Percentiles rank a stretch among this genome's conserved stretches.
Conservation (phyloP, 768 basidiomycete genomes). For the Mycena galericulata region DNA sequence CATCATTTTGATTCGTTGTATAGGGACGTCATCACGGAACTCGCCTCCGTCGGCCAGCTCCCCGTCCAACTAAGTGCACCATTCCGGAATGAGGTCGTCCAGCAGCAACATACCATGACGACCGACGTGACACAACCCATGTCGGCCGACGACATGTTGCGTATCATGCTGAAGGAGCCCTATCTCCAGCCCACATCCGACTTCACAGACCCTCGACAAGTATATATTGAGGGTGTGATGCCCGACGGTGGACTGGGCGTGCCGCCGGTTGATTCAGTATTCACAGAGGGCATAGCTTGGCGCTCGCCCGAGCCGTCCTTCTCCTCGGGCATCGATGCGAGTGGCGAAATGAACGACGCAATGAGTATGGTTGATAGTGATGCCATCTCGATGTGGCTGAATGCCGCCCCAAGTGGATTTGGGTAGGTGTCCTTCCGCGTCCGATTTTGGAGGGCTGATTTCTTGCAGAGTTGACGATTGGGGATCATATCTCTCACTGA, state of each 20-base stretch:
- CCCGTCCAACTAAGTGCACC: neutral
- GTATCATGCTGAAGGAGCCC: neutral
- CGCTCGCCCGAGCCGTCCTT: no score
- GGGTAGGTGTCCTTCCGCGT: constrained; percentile 8
- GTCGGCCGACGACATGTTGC: neutral
- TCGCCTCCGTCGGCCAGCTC: constrained; percentile 30
- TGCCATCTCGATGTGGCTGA: constrained; percentile 28
- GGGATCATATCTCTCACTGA: no score
- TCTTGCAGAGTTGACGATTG: no score
- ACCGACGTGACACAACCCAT: neutral
- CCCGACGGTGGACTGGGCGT: neutral
- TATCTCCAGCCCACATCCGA: neutral
- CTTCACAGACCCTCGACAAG: neutral
- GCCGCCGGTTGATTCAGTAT: no score
- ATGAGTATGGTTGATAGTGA: constrained; percentile 25
- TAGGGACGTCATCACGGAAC: constrained; percentile 36
- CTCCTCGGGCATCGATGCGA: neutral
- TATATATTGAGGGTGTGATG: constrained; percentile 13
- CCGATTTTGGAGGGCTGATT: no score
- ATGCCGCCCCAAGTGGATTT: constrained; percentile 12
- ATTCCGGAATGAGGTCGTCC: neutral
- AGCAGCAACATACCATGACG: neutral
- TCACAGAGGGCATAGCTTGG: no score
- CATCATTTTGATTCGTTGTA: neutral
- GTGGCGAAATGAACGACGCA: constrained; percentile 1